Conservation (phyloP, 2,329 filamentous ascomycete species). For the Tolypocladium inflatum region DNA sequence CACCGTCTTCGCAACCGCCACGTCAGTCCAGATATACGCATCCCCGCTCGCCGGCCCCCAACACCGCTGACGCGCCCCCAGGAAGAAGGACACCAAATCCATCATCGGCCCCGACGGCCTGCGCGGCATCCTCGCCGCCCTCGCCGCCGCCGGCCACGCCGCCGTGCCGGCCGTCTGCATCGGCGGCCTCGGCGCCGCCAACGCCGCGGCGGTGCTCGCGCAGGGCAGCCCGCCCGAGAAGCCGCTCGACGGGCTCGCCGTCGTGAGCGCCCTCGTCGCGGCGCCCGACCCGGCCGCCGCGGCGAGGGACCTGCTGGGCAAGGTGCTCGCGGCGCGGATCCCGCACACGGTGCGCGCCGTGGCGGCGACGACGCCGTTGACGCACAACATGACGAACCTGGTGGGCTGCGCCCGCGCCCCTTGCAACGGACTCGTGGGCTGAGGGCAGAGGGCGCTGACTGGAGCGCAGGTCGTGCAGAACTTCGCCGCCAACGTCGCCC, state of each 20-base stretch:
- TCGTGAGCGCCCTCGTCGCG: constrained; percentile 82
- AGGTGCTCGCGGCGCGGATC: constrained; percentile 38
- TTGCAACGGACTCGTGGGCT: background rate
- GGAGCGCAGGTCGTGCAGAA: constrained; percentile 65
- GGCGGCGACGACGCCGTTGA: constrained; percentile 57
- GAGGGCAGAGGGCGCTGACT: background rate
- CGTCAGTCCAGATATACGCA: too few species aligned
- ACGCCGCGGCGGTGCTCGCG: constrained; percentile 64
- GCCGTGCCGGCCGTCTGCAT: constrained; percentile 67
- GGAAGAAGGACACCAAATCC: constrained; percentile 75
- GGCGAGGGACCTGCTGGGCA: constrained; percentile 43
- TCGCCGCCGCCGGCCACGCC: constrained; percentile 37
- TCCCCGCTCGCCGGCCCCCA: constrained; percentile 1
- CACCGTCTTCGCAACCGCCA: constrained; percentile 77
- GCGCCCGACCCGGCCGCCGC: constrained; percentile 57
- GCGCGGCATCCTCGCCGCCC: constrained; percentile 40
- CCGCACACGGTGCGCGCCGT: constrained; percentile 49
- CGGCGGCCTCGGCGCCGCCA: constrained; percentile 73
- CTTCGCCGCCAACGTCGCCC: constrained; percentile 82
- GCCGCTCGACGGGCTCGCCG: constrained; percentile 67
- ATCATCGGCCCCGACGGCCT: constrained; percentile 49
- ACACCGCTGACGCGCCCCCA: constrained; percentile 18
- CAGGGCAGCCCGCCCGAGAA: constrained; percentile 48
- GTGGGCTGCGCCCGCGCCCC: constrained; percentile 24
- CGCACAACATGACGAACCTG: constrained; percentile 95